Evolutionary conservation across 2,329 filamentous ascomycete genomes (phyloP).

Genomic region (Epichloe aotearoae): DNA sequence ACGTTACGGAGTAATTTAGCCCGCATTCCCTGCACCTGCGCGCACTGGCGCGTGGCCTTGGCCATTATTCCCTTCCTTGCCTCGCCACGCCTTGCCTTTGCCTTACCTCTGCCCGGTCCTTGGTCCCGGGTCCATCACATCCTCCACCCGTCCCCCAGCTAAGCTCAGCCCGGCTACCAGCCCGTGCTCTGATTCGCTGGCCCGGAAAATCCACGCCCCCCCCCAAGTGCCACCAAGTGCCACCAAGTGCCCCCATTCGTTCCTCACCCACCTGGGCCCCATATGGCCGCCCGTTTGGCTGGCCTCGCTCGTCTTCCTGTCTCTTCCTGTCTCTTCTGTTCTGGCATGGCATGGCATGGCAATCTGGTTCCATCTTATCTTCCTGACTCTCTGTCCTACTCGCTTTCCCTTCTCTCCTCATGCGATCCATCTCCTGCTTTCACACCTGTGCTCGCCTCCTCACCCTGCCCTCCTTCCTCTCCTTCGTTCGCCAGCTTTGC

Average conservation of each 20-base stretch:
- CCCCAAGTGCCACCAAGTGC: neutral
- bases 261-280: neutral
- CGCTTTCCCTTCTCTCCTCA: neutral
- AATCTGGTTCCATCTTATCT: conserved; percentile 1
- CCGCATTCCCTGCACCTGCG: neutral
- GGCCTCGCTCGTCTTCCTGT: neutral
- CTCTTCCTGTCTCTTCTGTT: neutral
- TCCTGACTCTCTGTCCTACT: conserved; percentile 1
- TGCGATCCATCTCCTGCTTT: neutral
- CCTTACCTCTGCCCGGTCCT: conserved; percentile 1
- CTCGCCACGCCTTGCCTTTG: neutral
- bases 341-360: too few species aligned
- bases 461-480: neutral
- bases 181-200: neutral
- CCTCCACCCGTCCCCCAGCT: neutral
- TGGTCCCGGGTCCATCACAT: conserved; percentile 5
- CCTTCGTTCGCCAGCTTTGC: neutral
- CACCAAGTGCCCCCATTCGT: neutral
- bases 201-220: neutral
- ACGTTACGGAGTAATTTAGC: too few species aligned
- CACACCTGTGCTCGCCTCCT: neutral
- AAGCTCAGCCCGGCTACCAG: neutral
- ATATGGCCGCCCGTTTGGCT: neutral
- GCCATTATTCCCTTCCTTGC: neutral
- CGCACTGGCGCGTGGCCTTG: neutral